Conservation (phyloP, 2,329 filamentous ascomycete genomes). For the Ophiosphaerella narmari region DNA sequence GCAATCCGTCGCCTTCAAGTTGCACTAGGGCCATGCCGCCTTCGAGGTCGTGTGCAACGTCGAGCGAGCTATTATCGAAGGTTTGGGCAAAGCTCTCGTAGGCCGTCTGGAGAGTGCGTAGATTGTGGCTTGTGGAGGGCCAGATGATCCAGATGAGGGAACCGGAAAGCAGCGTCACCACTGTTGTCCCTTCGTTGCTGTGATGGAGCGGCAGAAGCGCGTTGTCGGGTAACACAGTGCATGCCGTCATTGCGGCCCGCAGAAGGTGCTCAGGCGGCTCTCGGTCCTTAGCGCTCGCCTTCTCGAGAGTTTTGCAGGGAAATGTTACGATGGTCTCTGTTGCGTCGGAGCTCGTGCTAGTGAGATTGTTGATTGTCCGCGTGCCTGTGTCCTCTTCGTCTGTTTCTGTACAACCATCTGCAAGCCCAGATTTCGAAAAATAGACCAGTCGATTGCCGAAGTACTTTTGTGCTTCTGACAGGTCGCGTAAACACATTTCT, state of each 20-base stretch:
- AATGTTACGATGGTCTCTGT: slow-evolving; percentile 7
- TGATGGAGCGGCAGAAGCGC: slow-evolving; percentile 16
- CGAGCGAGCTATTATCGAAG: not conserved
- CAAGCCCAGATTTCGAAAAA: not conserved
- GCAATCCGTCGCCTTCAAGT: slow-evolving; percentile 13
- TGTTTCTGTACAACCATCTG: not conserved
- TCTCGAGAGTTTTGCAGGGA: slow-evolving; percentile 13
- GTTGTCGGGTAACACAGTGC: slow-evolving; percentile 9
- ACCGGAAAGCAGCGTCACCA: slow-evolving; percentile 19
- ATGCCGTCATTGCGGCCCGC: slow-evolving; percentile 3
- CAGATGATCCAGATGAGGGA: slow-evolving; percentile 26
- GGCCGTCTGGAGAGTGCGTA: slow-evolving; percentile 7
- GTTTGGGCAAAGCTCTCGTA: slow-evolving; percentile 11
- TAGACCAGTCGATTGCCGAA: slow-evolving; percentile 3
- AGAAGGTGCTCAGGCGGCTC: slow-evolving; percentile 4
- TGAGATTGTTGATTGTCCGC: slow-evolving; percentile 10
- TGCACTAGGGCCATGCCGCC: slow-evolving; percentile 24
- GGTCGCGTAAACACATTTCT: slow-evolving; percentile 12
- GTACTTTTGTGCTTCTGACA: slow-evolving; percentile 1
- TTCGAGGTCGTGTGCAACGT: slow-evolving; percentile 7
- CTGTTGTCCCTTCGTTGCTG: slow-evolving; percentile 20
- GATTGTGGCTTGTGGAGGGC: slow-evolving; percentile 24
- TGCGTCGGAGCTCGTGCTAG: not conserved
- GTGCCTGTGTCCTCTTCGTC: not conserved
- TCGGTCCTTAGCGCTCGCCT: slow-evolving; percentile 1